Percentiles rank a stretch among this genome's conserved stretches.
These are phyloP conservation scores for Porcisia deanei DNA, from an alignment of 208 protist genomes.

Conservation along the genomic window DNA sequence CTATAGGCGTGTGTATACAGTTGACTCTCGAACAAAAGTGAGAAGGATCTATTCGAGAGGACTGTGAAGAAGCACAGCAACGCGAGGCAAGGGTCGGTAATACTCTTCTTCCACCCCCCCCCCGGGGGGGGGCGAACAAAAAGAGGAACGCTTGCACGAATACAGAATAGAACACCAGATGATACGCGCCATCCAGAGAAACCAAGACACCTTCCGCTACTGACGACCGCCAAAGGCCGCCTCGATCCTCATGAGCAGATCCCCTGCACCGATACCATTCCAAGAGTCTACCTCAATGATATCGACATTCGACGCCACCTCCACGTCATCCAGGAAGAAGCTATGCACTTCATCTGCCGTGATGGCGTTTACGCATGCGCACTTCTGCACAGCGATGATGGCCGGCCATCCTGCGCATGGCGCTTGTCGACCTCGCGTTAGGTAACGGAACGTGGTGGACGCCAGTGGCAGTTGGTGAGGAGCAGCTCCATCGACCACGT, in stretches of 20 bases:
- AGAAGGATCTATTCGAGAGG: not conserved
- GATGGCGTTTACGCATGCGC: slow-evolving; percentile 40
- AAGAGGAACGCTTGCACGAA: not conserved
- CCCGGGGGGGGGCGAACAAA: not conserved
- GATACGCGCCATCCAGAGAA: not conserved
- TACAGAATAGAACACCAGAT: not conserved
- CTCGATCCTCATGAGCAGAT: slow-evolving; percentile 26
- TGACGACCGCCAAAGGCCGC: not conserved
- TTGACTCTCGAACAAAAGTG: not conserved
- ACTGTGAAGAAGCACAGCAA: not conserved
- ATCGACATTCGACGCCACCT: not conserved
- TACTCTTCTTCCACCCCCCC: not conserved
- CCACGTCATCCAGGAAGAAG: slow-evolving; percentile 30
- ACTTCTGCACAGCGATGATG: slow-evolving; percentile 70
- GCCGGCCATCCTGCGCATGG: slow-evolving; percentile 57
- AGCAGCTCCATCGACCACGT: slow-evolving; percentile 64
- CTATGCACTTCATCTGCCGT: slow-evolving; percentile 39
- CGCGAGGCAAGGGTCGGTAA: not conserved
- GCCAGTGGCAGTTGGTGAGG: slow-evolving; percentile 61
- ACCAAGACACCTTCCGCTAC: slow-evolving; percentile 1
- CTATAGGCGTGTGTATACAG: not conserved
- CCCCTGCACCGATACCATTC: slow-evolving; percentile 69
- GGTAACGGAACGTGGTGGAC: slow-evolving; percentile 36
- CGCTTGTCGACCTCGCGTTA: slow-evolving; percentile 31
- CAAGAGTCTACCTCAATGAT: slow-evolving; percentile 74